A percentile compares a stretch with the other conserved stretches of the same genome.
These are phyloP conservation scores for Thecaphora frezii DNA, from an alignment of 1,284 basidiomycete species.

Conservation along the genomic window DNA sequence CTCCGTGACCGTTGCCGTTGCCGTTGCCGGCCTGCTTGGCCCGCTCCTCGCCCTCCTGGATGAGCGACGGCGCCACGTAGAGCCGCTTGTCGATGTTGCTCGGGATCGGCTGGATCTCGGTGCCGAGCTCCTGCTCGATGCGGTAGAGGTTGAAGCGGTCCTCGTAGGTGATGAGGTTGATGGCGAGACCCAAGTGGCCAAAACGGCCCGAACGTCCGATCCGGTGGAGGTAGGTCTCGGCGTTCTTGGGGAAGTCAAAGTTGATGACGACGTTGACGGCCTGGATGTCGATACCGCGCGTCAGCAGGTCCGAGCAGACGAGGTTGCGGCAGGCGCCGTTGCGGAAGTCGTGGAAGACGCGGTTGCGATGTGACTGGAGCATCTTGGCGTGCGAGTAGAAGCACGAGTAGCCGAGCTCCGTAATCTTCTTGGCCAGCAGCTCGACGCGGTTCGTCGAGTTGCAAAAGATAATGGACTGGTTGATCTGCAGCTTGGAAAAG, in stretches of 20 bases:
- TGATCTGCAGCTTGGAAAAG: constrained; percentile 98
- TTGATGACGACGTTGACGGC: constrained; percentile 99
- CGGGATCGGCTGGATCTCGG: constrained; percentile 95
- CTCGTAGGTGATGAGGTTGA: constrained; percentile 84
- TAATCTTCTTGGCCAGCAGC: constrained; percentile 97
- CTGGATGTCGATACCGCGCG: constrained; percentile 98
- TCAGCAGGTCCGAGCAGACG: constrained; percentile 91
- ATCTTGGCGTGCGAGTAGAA: constrained; percentile 99
- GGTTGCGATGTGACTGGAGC: constrained; percentile 96
- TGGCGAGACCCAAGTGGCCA: constrained; percentile 93
- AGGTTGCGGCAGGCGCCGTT: constrained; percentile 97
- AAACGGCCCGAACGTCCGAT: constrained; percentile 97
- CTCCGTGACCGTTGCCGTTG: constrained; percentile 13
- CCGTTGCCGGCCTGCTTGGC: constrained; percentile 9
- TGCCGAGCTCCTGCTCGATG: constrained; percentile 97
- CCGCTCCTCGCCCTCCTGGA: constrained; percentile 40
- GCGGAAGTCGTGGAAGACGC: constrained; percentile 99
- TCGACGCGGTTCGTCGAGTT: constrained; percentile 99
- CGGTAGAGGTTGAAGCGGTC: constrained; percentile 96
- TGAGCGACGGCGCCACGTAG: constrained; percentile 64
- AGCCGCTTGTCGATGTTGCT: constrained; percentile 86
- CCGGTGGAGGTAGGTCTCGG: constrained; percentile 95
- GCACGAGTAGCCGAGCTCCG: constrained; percentile 97
- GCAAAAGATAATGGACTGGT: constrained; percentile 99
- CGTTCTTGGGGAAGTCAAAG: constrained; percentile 98